A percentile compares a stretch with the other conserved stretches of the same genome.
These are phyloP conservation scores for Aspergillus brasiliensis DNA, from an alignment of 2,329 filamentous ascomycete genomes.

Conservation along the genomic window DNA sequence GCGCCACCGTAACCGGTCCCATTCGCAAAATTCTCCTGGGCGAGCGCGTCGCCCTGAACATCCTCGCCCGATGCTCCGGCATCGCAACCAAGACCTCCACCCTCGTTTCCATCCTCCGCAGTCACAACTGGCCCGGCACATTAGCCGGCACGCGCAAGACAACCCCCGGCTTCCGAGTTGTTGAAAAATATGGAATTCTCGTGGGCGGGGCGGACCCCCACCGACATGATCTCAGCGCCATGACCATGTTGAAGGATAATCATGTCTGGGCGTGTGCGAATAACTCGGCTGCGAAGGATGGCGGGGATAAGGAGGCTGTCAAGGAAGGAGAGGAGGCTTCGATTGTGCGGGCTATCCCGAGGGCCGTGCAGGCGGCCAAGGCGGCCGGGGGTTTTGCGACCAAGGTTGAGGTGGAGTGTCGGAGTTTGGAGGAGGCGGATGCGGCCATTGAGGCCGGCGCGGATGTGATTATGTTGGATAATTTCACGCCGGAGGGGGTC, in stretches of 20 bases:
- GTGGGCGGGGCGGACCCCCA: slow-evolving; percentile 91
- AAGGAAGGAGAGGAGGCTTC: slow-evolving; percentile 24
- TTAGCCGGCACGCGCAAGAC: slow-evolving; percentile 97
- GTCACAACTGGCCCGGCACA: slow-evolving; percentile 74
- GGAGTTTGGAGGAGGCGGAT: slow-evolving; percentile 82
- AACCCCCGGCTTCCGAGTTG: slow-evolving; percentile 89
- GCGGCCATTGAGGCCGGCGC: slow-evolving; percentile 89
- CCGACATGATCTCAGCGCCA: slow-evolving; percentile 83
- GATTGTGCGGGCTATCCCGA: slow-evolving; percentile 69
- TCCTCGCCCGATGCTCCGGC: slow-evolving; percentile 85
- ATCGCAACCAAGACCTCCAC: slow-evolving; percentile 67
- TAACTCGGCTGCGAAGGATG: slow-evolving; percentile 28
- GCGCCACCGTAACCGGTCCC: slow-evolving; percentile 84
- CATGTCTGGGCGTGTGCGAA: slow-evolving; percentile 85
- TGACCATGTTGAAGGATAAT: slow-evolving; percentile 99
- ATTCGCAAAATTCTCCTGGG: slow-evolving; percentile 83
- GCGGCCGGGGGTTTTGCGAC: slow-evolving; percentile 83
- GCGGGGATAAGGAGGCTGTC: slow-evolving; percentile 19
- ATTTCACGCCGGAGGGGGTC: slow-evolving; percentile 81
- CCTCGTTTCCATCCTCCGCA: slow-evolving; percentile 55
- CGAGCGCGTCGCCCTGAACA: slow-evolving; percentile 89
- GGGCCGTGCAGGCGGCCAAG: slow-evolving; percentile 82
- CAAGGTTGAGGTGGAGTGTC: slow-evolving; percentile 96
- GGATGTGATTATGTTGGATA: slow-evolving; percentile 96
- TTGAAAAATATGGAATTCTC: slow-evolving; percentile 98